Evolutionary conservation across 805 yeast genomes (phyloP).

Genomic region (Ogataea methylovora): DNA sequence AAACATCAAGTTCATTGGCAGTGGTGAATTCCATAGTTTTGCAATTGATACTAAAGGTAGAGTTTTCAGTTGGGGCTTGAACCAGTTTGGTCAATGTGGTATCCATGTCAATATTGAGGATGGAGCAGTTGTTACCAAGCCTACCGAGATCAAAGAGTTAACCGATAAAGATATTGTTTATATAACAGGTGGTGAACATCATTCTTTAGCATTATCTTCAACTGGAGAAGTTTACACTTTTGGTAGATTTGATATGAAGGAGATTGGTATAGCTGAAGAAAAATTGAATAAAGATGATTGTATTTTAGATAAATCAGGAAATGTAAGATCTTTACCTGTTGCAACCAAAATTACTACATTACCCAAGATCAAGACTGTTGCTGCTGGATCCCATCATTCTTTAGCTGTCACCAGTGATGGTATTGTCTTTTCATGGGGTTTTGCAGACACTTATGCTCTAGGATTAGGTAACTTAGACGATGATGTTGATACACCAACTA

Average conservation of each 20-base stretch:
- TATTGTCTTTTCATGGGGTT: conserved; percentile 91
- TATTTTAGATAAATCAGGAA: conserved; percentile 72
- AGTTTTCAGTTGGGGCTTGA: conserved; percentile 89
- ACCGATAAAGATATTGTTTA: conserved; percentile 47
- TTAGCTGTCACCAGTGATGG: conserved; percentile 83
- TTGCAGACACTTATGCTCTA: conserved; percentile 93
- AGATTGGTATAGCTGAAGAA: conserved; percentile 68
- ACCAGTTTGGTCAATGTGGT: conserved; percentile 97
- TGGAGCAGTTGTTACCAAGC: conserved; percentile 73
- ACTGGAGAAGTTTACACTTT: conserved; percentile 74
- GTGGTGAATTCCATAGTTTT: conserved; percentile 95
- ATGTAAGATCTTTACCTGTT: conserved; percentile 75
- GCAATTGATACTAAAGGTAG: conserved; percentile 71
- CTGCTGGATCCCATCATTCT: conserved; percentile 90
- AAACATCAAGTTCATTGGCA: conserved; percentile 71
- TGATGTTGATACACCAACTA: conserved; percentile 82
- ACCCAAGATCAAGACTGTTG: conserved; percentile 52
- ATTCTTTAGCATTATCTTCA: conserved; percentile 66
- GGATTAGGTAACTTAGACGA: conserved; percentile 85
- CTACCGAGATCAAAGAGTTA: conserved; percentile 65
- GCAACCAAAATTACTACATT: conserved; percentile 62
- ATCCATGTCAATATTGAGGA: conserved; percentile 70
- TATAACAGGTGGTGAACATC: conserved; percentile 94
- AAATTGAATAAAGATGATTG: conserved; percentile 62
- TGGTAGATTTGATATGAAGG: conserved; percentile 93